Conservation (phyloP, 305 asterid genomes). For the Petunia hybrid region DNA sequence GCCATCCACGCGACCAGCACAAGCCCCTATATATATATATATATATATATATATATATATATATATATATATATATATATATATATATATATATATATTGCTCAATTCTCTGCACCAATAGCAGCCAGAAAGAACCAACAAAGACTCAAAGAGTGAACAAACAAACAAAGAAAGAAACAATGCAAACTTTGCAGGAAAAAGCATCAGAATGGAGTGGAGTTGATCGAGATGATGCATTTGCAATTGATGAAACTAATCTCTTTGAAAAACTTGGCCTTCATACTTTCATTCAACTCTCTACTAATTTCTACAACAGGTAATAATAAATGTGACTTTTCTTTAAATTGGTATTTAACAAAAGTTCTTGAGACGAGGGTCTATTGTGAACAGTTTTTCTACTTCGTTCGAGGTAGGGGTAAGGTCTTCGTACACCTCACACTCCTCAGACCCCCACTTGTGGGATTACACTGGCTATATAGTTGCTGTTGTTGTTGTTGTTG, state of each 20-base stretch:
- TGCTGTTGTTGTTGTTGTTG: too few relatives aligned
- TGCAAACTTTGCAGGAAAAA: slow-evolving; percentile 91
- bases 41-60: too few relatives aligned
- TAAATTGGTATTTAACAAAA: neutral
- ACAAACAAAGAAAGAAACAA: slow-evolving; percentile 31
- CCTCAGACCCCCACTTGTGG: too few relatives aligned
- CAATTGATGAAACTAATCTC: slow-evolving; percentile 76
- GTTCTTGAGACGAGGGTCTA: too few relatives aligned
- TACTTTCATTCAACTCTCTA: slow-evolving; percentile 80
- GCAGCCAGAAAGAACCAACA: neutral
- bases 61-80: too few relatives aligned
- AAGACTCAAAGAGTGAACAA: neutral
- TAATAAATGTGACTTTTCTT: too few relatives aligned
- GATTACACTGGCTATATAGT: too few relatives aligned
- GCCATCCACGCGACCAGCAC: slow-evolving; percentile 57
- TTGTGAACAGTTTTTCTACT: too few relatives aligned
- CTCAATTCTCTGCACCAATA: neutral
- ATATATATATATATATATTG: slow-evolving; percentile 34
- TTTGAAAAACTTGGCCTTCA: slow-evolving; percentile 84
- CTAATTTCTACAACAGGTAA: slow-evolving; percentile 86
- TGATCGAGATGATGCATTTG: slow-evolving; percentile 65
- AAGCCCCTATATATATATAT: slow-evolving; percentile 40
- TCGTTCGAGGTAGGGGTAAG: too few relatives aligned
- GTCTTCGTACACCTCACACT: too few relatives aligned
- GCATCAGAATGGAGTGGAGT: slow-evolving; percentile 97